Evolutionary conservation across 139 green algal genomes (phyloP), one percentile per base, ranked within the genome.

Genomic region (Penium margaritaceum): DNA sequence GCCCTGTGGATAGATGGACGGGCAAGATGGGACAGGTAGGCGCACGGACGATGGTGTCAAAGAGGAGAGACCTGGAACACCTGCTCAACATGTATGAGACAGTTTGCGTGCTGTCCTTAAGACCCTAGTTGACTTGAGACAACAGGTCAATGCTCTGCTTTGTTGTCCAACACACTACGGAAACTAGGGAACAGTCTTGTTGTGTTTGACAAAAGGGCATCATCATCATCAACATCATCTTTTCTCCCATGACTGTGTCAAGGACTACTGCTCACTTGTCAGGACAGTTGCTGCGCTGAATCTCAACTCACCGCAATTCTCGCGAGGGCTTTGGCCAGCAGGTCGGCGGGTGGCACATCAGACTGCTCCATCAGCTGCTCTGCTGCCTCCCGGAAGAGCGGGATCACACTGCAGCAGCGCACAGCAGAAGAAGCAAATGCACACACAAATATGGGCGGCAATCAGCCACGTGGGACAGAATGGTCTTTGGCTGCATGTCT

Each of bases 271-370:
- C n/a, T n/a, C n/a, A n/a, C n/a, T n/a, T n/a, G n/a, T n/a, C n/a
- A n/a, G n/a, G n/a, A n/a, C n/a, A n/a, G n/a, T n/a, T n/a, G 21
- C 19, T n/a, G 46, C 46, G 21, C 21, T 19, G 46, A 57, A 57
- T n/a, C 19, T 29, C 29, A 39, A 39, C 27, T 70, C 29, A 73
- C 69, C 1, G 91, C 88, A 66, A 96, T 91, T 76, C 90, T 90
- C 32, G 92, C 92, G 39, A 97, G 84, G 0, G 92, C 92, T 30
- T 84, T 67, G 21, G 92, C 89, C 32, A 97, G 74, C 0, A 87
- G 87, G n/a, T 89, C 88, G 46, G 88, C 83, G 0, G 88, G 72
- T 6, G 54, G 54, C 29, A 39, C 37, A 46, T n/a, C 24, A 24
- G 27, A 38, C n/a, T n/a, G n/a, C 44, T 88, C 79, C 37, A 93